Evolutionary conservation across 768 basidiomycete genomes (phyloP).

Genomic region (Mycena haematopus): DNA sequence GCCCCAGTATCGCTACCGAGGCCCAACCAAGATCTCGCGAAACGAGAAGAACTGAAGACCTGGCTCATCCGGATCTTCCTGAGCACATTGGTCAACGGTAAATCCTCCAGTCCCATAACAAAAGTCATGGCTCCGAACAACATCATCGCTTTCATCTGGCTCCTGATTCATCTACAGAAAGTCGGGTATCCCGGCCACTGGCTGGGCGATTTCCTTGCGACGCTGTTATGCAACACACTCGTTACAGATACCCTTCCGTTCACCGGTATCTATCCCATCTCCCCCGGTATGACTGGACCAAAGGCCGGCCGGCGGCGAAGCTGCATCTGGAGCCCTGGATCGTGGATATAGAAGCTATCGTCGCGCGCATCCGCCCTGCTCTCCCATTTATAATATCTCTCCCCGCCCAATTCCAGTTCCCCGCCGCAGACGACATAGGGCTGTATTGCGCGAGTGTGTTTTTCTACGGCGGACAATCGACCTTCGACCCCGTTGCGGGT

Average conservation of each 20-base stretch:
- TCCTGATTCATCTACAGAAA: constrained; percentile 39
- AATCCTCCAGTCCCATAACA: background rate
- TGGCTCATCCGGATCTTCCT: constrained; percentile 13
- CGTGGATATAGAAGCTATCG: constrained; percentile 4
- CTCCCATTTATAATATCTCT: background rate
- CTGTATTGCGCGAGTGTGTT: background rate
- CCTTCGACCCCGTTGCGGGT: too few relatives aligned
- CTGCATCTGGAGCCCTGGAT: constrained; percentile 2
- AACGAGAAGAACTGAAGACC: background rate
- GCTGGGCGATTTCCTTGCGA: constrained; percentile 40
- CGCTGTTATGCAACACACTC: constrained; percentile 35
- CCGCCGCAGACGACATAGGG: background rate
- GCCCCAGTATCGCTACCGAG: background rate
- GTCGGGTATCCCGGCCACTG: constrained; percentile 45
- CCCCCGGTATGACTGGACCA: background rate
- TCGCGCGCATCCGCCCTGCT: background rate
- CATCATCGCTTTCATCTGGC: constrained; percentile 39
- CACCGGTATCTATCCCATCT: constrained; percentile 7
- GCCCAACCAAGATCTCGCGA: background rate
- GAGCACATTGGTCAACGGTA: background rate
- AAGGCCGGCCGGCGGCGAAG: background rate
- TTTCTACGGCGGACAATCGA: too few relatives aligned
- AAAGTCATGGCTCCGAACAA: constrained; percentile 35
- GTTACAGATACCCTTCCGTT: constrained; percentile 36
- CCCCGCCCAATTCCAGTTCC: background rate